phyloP scores from a whole-genome alignment of 169 alveolate genomes.

The Perkinsus chesapeaki region DNA sequence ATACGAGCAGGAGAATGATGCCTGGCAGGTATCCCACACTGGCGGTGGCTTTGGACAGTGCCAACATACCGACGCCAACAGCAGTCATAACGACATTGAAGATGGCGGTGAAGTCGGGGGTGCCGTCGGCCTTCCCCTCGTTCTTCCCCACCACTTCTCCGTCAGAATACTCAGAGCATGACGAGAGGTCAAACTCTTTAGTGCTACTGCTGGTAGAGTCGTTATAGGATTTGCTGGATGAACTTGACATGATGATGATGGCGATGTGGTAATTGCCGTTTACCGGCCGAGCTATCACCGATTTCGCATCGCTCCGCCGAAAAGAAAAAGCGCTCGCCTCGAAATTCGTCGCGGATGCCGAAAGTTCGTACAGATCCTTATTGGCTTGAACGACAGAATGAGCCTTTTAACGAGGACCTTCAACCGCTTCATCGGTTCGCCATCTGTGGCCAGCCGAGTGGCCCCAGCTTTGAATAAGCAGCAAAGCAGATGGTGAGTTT shows the following conservation, averaged over 20 bases:
- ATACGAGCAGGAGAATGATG: not conserved
- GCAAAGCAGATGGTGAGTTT: not conserved
- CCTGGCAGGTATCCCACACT: not conserved
- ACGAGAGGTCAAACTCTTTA: not conserved
- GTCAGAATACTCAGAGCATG: not conserved
- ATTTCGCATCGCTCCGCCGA: not conserved
- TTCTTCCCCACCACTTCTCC: not conserved
- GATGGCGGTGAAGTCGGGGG: not conserved
- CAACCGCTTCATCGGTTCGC: not conserved
- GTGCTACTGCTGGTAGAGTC: not conserved
- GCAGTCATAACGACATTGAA: not conserved
- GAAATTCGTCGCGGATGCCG: not conserved
- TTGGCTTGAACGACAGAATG: not conserved
- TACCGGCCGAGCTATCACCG: not conserved
- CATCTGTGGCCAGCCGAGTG: not conserved
- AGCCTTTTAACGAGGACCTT: not conserved
- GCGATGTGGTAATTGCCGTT: not conserved
- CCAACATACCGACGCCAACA: not conserved
- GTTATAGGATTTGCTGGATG: not conserved
- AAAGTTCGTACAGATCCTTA: not conserved
- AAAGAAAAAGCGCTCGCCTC: not conserved
- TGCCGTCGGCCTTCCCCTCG: slow-evolving; percentile 6
- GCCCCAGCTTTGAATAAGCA: not conserved
- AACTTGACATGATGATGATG: not conserved
- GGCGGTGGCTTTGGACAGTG: not conserved